These are phyloP conservation scores for Geranium rotundifolium DNA, from an alignment of 345 rosid genomes.

Conservation along the genomic window DNA sequence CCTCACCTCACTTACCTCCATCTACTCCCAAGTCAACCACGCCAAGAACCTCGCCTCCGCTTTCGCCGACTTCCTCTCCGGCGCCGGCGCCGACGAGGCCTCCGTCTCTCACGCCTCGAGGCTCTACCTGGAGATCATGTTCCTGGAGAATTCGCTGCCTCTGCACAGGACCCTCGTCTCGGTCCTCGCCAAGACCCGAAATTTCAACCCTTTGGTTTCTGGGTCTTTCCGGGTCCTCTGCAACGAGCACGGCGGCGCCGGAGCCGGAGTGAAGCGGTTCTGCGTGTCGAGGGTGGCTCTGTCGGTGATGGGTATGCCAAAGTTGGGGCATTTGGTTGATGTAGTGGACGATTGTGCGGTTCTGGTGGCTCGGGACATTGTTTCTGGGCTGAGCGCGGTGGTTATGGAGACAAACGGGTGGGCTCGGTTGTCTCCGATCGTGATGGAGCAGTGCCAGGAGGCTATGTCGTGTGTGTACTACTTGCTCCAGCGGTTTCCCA, in stretches of 20 bases:
- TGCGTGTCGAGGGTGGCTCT: conserved; percentile 73
- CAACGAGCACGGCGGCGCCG: conserved; percentile 39
- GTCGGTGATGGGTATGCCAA: conserved; percentile 84
- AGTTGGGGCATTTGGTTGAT: conserved; percentile 64
- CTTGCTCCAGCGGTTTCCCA: conserved; percentile 77
- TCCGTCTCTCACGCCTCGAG: conserved; percentile 30
- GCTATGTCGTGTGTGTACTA: conserved; percentile 84
- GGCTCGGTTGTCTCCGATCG: conserved; percentile 81
- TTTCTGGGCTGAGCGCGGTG: conserved; percentile 55
- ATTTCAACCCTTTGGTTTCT: conserved; percentile 33
- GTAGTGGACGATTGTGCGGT: conserved; percentile 62
- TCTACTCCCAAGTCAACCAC: conserved; percentile 60
- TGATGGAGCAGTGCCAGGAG: conserved; percentile 94
- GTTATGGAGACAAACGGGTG: conserved; percentile 42
- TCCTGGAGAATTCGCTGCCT: conserved; percentile 77
- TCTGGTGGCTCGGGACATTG: conserved; percentile 58
- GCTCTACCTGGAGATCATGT: conserved; percentile 55
- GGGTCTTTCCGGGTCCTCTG: conserved; percentile 54
- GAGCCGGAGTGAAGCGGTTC: conserved; percentile 36
- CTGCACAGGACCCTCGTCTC: conserved; percentile 70
- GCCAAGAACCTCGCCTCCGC: conserved; percentile 54
- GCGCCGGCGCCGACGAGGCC: conserved; percentile 5
- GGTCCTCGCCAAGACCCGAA: conserved; percentile 43
- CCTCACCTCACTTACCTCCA: conserved; percentile 59
- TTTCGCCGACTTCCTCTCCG: conserved; percentile 32